Evolutionary conservation across 2,329 filamentous ascomycete species (phyloP).

Genomic region (Pyrenophora teres): DNA sequence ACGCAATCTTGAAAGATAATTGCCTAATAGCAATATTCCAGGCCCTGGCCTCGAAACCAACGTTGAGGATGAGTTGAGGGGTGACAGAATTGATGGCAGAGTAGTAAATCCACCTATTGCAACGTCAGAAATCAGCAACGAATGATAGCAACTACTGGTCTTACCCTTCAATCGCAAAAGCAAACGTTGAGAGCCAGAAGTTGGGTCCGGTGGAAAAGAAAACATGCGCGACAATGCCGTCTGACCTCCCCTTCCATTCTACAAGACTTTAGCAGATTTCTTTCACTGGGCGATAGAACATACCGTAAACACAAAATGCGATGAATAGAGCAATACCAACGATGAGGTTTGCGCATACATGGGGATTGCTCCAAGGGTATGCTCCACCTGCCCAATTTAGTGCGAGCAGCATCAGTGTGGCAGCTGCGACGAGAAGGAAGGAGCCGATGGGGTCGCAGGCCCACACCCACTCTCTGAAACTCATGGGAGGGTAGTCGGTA

Average conservation of each 20-base stretch:
- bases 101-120: constrained; percentile 56
- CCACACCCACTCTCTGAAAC: constrained; percentile 33
- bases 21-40: constrained; percentile 41
- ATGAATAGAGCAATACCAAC: constrained; percentile 32
- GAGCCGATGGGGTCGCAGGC: constrained; percentile 40
- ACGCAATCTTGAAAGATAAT: constrained; percentile 34
- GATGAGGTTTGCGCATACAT: constrained; percentile 31
- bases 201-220: constrained; percentile 61
- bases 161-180: constrained; percentile 60
- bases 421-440: constrained; percentile 29
- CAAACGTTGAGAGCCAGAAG: constrained; percentile 60
- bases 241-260: constrained; percentile 62
- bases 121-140: too few species aligned
- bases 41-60: constrained; percentile 37
- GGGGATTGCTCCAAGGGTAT: constrained; percentile 30
- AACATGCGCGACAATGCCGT: constrained; percentile 61
- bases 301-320: constrained; percentile 37
- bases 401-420: constrained; percentile 35
- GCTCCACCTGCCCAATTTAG: constrained; percentile 40
- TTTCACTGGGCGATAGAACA: background rate
- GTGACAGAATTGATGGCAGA: constrained; percentile 42
- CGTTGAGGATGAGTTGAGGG: constrained; percentile 39
- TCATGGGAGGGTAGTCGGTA: constrained; percentile 32
- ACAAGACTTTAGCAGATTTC: background rate
- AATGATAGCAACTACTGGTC: too few species aligned